A percentile compares a stretch with the other conserved stretches of the same genome.
Evolutionary conservation across 768 basidiomycete genomes (phyloP).

Genomic region (Kwoniella mangroviensis): DNA sequence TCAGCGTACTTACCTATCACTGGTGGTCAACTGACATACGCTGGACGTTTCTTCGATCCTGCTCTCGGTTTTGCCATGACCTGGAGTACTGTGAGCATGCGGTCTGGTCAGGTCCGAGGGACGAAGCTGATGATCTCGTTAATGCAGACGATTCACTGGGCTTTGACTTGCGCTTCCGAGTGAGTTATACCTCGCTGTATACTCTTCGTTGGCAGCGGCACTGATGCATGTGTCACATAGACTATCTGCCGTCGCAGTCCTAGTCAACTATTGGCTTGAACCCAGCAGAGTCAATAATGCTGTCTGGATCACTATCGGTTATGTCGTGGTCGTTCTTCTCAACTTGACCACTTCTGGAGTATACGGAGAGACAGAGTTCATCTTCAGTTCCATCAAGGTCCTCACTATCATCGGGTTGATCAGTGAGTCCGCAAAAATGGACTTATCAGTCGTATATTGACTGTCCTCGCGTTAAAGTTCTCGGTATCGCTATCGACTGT

Average conservation of each 20-base stretch:
- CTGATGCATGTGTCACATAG: neutral
- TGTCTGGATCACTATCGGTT: conserved; percentile 35
- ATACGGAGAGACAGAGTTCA: conserved; percentile 76
- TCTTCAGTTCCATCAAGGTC: conserved; percentile 60
- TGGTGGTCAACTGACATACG: conserved; percentile 18
- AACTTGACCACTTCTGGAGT: conserved; percentile 20
- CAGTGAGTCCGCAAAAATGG: conserved; percentile 6
- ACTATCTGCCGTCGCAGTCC: conserved; percentile 30
- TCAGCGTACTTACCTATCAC: conserved; percentile 25
- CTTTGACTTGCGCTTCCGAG: conserved; percentile 15
- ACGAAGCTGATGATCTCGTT: too few species aligned
- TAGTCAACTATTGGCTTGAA: conserved; percentile 37
- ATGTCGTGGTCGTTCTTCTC: conserved; percentile 30
- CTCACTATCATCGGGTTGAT: conserved; percentile 49
- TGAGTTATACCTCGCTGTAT: neutral
- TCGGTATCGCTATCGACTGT: conserved; percentile 23
- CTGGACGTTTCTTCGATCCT: conserved; percentile 63
- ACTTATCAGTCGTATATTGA: neutral
- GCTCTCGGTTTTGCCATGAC: conserved; percentile 30
- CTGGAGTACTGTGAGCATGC: conserved; percentile 58
- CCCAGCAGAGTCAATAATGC: conserved; percentile 27
- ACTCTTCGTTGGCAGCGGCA: neutral
- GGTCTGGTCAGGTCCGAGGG: too few species aligned
- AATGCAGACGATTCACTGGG: conserved; percentile 19
- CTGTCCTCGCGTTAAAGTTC: conserved; percentile 42